Base-by-base conservation (phyloP, 1,284 basidiomycete species). In the Flammula alnicola region DNA sequence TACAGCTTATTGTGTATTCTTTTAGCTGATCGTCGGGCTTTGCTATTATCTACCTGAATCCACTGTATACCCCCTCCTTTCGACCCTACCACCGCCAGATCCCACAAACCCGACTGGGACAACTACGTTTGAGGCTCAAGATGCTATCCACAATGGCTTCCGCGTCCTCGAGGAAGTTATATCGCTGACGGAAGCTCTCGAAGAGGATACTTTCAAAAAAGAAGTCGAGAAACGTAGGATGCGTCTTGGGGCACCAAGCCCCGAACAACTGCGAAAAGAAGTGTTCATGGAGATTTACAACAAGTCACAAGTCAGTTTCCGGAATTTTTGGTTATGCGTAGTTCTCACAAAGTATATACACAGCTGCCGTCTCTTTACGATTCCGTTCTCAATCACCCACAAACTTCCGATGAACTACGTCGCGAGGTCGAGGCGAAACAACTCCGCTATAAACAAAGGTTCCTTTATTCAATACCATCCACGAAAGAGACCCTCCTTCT, bases 201-300 rank as follows among this genome's bases (percentile, higher is more conserved):
- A 95, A 66, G 71, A 77, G 14, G 67, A 70, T 8, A 59, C 60
- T 0, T 69, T 86, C 38, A 76, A 78, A 44, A 79, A 69, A 52
- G 92, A 96, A 63, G 78, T 95, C 27, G 80, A 85, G 23, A 90
- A 82, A 56, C 82, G 91, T 10, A 76, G 93, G 32, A 87, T 78
- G 56, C 78, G 95, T 20, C 74, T 98, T 8, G 79, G 80, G 6
- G 88, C 86, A 0, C 76, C 83, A 7, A 71, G 80, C n/a, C 82
- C 81, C 5, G 84, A 88, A 44, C 76, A 87, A 40, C 69, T 94
- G 10, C 81, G 76, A 62, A 83, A 78, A 61, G 86, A 86, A 27
- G 82, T 92, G 5, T 78, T 79, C 5, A 63, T 77, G 50, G 88
- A 91, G 62, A 71, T 89, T 3, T 81, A 79, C 72, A 64, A 71